Evolutionary conservation across 2,329 filamentous ascomycete genomes (phyloP), one percentile per base, ranked within the genome.

Genomic region (Phyllosticta paracitricarpa): DNA sequence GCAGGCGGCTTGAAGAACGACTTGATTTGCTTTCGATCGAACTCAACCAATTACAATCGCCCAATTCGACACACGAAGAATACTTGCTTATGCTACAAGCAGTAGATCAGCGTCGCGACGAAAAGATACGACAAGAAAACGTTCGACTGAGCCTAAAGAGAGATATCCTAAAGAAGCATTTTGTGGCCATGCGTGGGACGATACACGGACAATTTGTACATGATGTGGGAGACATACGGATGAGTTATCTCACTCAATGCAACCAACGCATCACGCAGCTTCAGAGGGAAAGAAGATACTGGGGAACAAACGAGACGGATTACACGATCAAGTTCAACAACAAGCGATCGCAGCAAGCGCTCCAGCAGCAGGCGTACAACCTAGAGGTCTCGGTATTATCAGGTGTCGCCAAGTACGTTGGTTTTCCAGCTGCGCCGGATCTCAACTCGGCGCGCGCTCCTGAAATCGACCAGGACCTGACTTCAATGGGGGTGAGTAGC

Each of bases 241-340:
- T 97, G 72, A 82, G 82, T 61, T 84, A 89, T 54, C 80, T 97
- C 30, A 88, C 92, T 64, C 81, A 87, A 62, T 84, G 96, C 62
- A 93, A 94, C 69, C 86, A 91, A 72, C 87, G 94, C 66, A 96
- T 93, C 82, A 96, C 96, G 74, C 88, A 93, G 67, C 89, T 97
- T 62, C 93, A 97, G 72, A 87, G 89, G 66, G 91, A 96, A 70
- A 85, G 94, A 62, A 9, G 33, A 17, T 88, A 87, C 68, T 82
- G 84, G 64, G 88, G 90, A 64, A 88, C 89, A 68, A 87, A 88
- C 63, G 84, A 92, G 65, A 86, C 89, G 51, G 89, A 94, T 67
- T 96, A 89, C 71, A 86, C 88, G 61, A 84, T 95, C 66, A 84
- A 88, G 59, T 95, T 95, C 70, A 89, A 91, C 7, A 84, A 87